Evolutionary conservation across 192 early-diverging fungal species (phyloP), one percentile per base, ranked within the genome.

Genomic region (Entomortierella beljakovae): DNA sequence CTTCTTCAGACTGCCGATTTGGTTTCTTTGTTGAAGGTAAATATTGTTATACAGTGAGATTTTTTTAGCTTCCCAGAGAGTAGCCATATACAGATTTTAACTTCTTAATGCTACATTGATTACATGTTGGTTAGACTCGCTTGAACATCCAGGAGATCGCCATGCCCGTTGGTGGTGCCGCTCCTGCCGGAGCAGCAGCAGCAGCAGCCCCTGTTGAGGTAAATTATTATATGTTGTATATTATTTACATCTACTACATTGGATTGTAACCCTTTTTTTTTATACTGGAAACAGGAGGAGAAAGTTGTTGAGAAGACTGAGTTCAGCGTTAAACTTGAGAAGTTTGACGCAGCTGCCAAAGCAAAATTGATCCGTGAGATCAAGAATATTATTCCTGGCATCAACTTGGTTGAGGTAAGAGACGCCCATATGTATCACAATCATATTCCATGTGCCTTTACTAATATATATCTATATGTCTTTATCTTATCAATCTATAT

Each of bases 311-410:
- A 96, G 67, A 96, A 97, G 91, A 94, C 95, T 25, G 90, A 93
- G 63, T 98, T 99, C 88, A 95, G 89, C 79, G 94, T 99, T 66
- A 99, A 93, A 87, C 89, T 99, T 34, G 95, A 96, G 65, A 96
- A 95, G 91, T 92, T 97, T 64, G 95, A 98, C 71, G 91, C 96
- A 26, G 90, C 93, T 26, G 83, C 93, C 62, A 99, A 99, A 86
- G 96, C 98, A 69, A 99, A 99, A 89, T 90, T 99, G 52, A 99
- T 99, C 71, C 92, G 94, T 82, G 98, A 99, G 86, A 95, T 99
- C 68, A 98, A 98, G 90, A 92, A 89, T 80, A 77, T 99, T 64
- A 81, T 96, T 7, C 95, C 96, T 23, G 95, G 95, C 58, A 93
- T 95, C 66, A 98, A 95, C 87, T 83, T 99, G 83, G 95, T 99